These are phyloP conservation scores for Ophiocordyceps unilateralis DNA, from an alignment of 2,329 filamentous ascomycete genomes.

Conservation along the genomic window DNA sequence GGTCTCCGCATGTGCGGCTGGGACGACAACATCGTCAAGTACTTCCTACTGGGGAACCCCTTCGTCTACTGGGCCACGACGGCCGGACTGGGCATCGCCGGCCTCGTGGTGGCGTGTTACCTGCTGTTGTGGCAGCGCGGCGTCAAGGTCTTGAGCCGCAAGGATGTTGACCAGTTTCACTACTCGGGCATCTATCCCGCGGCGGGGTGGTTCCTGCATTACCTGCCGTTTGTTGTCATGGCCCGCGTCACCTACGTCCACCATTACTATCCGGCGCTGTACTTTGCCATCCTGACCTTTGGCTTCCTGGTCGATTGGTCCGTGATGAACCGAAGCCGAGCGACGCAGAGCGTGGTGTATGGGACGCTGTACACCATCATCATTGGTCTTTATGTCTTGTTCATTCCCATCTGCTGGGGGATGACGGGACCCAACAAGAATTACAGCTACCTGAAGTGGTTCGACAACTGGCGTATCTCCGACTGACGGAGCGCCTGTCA, in stretches of 20 bases:
- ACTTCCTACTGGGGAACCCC: conserved; percentile 95
- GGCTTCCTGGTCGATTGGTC: conserved; percentile 84
- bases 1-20: conserved; percentile 97
- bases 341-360: conserved; percentile 53
- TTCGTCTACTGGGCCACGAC: conserved; percentile 93
- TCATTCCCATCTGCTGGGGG: conserved; percentile 89
- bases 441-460: conserved; percentile 90
- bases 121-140: conserved; percentile 90
- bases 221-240: conserved; percentile 92
- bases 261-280: conserved; percentile 96
- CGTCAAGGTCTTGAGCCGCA: conserved; percentile 61
- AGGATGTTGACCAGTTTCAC: conserved; percentile 85
- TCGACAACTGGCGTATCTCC: conserved; percentile 68
- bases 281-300: conserved; percentile 82
- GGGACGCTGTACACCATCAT: conserved; percentile 53
- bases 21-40: conserved; percentile 91
- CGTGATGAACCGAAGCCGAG: conserved; percentile 46
- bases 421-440: conserved; percentile 75
- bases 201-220: conserved; percentile 91
- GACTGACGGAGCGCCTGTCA: conserved; percentile 25
- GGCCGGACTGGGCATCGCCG: conserved; percentile 56
- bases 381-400: conserved; percentile 72
- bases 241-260: conserved; percentile 97
- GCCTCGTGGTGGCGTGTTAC: conserved; percentile 64
- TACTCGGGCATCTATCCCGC: conserved; percentile 84